These are phyloP conservation scores for Rubia balearica DNA, from an alignment of 305 asterid genomes.

Conservation along the genomic window DNA sequence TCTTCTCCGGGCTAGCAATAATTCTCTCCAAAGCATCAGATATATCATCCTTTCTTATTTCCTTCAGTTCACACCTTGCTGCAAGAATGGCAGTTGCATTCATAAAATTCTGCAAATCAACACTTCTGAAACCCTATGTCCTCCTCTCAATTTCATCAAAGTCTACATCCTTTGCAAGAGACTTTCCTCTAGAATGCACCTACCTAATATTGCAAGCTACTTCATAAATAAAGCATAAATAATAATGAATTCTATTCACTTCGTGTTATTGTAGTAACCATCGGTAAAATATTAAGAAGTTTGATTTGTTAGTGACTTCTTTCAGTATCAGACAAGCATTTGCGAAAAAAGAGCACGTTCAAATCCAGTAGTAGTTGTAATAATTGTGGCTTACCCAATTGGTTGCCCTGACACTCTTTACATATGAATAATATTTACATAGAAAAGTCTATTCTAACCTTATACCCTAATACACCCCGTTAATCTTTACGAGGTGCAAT, in stretches of 20 bases:
- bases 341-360: no score
- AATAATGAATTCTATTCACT: background rate
- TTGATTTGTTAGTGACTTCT: no score
- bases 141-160: constrained; percentile 82
- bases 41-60: constrained; percentile 92
- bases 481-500: no score
- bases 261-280: background rate
- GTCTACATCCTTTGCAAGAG: constrained; percentile 92
- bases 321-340: no score
- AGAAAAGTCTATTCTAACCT: no score
- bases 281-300: no score
- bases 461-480: no score
- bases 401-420: no score
- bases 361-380: no score
- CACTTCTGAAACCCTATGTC: constrained; percentile 97
- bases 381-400: no score
- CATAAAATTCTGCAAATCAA: constrained; percentile 93
- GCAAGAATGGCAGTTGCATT: constrained; percentile 97
- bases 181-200: constrained; percentile 95
- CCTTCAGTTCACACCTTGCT: constrained; percentile 86
- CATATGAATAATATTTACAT: no score
- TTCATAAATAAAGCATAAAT: background rate
- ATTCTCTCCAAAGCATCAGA: constrained; percentile 91
- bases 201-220: constrained; percentile 17
- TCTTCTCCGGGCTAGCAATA: constrained; percentile 95